phyloP scores from a whole-genome alignment of 257 asterid genomes.

The Schizonepeta tenuifolia region DNA sequence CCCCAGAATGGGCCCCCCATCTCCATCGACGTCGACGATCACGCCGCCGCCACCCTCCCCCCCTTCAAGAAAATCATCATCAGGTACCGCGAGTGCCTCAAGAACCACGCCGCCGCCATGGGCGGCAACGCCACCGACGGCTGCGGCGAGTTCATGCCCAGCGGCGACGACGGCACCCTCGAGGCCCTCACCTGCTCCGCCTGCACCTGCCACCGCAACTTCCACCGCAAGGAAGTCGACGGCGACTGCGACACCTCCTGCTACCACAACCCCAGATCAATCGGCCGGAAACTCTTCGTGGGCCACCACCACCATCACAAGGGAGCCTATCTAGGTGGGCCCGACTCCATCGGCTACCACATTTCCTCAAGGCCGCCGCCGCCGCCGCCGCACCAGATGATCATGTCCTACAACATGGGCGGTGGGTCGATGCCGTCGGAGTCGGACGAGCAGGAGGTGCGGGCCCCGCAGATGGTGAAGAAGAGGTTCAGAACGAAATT shows the following conservation, averaged over 20 bases:
- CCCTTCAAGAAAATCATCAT: constrained; percentile 53
- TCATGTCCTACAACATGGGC: constrained; percentile 62
- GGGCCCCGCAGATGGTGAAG: constrained; percentile 54
- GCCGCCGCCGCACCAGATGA: constrained; percentile 65
- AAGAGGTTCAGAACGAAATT: constrained; percentile 87
- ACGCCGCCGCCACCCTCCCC: constrained; percentile 26
- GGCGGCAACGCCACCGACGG: constrained; percentile 94
- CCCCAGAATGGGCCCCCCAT: constrained; percentile 35
- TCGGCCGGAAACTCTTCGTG: constrained; percentile 50
- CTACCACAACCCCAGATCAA: constrained; percentile 38
- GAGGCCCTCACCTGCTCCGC: constrained; percentile 89
- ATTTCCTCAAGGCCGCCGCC: constrained; percentile 41
- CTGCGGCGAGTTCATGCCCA: constrained; percentile 95
- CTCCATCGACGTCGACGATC: no score
- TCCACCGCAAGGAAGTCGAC: constrained; percentile 79
- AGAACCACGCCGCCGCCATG: constrained; percentile 93
- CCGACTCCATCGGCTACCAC: constrained; percentile 29
- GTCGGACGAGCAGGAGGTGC: constrained; percentile 58
- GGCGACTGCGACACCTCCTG: constrained; percentile 67
- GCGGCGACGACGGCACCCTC: constrained; percentile 77
- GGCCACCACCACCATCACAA: constrained; percentile 42
- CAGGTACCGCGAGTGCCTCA: constrained; percentile 75
- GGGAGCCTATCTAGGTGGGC: not conserved
- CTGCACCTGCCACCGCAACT: constrained; percentile 87
- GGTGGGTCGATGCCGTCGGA: constrained; percentile 43